phyloP scores from a whole-genome alignment of 192 early-diverging fungal genomes.

The Coemansia asiatica region DNA sequence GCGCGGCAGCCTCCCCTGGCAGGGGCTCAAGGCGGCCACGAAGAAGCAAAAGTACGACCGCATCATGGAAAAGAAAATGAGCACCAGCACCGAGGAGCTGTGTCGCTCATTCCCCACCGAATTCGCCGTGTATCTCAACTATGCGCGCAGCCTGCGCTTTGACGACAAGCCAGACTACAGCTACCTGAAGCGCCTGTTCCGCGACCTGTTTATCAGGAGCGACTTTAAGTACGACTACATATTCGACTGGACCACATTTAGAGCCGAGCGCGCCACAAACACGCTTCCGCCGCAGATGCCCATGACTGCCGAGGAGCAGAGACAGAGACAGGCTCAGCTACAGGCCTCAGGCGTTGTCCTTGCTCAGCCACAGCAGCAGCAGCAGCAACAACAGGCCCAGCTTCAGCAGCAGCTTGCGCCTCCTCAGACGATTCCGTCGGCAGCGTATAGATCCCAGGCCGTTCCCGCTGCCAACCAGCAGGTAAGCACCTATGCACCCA shows the following conservation, averaged over 20 bases:
- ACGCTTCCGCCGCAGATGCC: conserved; percentile 34
- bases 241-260: conserved; percentile 82
- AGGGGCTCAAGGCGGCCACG: conserved; percentile 84
- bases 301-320: conserved; percentile 36
- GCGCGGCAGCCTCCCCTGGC: conserved; percentile 88
- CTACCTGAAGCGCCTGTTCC: conserved; percentile 84
- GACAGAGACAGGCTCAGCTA: conserved; percentile 28
- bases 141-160: conserved; percentile 79
- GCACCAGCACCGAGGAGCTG: conserved; percentile 76
- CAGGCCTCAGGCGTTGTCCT: conserved; percentile 9
- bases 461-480: conserved; percentile 43
- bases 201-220: conserved; percentile 79
- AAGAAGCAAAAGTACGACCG: conserved; percentile 95
- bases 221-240: conserved; percentile 85
- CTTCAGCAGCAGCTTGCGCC: conserved; percentile 33
- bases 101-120: conserved; percentile 83
- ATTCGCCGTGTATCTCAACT: conserved; percentile 87
- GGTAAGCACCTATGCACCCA: conserved; percentile 50
- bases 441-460: conserved; percentile 48
- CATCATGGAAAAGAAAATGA: conserved; percentile 93
- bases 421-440: conserved; percentile 32
- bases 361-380: conserved; percentile 28
- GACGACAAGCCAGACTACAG: conserved; percentile 92
- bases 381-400: conserved; percentile 24
- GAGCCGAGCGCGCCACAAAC: conserved; percentile 37